Conservation (phyloP, 129 eudicot species). For the Artemisia tridentata region DNA sequence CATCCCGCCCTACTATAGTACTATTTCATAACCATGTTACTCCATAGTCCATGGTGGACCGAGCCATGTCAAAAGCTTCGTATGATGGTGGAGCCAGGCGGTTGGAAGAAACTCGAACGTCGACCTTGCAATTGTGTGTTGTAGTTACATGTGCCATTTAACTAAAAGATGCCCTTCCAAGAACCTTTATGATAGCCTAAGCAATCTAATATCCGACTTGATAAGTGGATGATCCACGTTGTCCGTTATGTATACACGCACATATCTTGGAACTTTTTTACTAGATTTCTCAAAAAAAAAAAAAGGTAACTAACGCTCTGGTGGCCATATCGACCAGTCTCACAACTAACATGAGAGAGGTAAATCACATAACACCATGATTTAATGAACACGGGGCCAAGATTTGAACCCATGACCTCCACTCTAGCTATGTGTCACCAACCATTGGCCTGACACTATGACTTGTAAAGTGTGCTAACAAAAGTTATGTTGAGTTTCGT, state of each 20-base stretch:
- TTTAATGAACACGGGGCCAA: too few species aligned
- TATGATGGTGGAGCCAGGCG: constrained; percentile 1
- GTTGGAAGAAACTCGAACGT: constrained; percentile 7
- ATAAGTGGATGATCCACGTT: neutral
- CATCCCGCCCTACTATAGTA: constrained; percentile 24
- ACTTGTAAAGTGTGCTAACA: constrained; percentile 18
- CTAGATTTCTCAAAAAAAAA: too few species aligned
- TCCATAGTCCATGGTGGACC: constrained; percentile 24
- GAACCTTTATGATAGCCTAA: too few species aligned
- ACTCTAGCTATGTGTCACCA: too few species aligned
- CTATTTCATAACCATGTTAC: constrained; percentile 26
- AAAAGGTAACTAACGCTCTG: too few species aligned
- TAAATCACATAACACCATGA: too few species aligned
- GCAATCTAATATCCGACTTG: too few species aligned
- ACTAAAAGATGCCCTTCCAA: too few species aligned
- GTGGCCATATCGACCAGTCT: too few species aligned
- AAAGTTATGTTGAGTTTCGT: neutral
- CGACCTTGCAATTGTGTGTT: neutral
- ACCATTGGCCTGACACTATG: neutral
- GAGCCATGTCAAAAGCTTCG: constrained; percentile 11
- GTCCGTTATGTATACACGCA: neutral
- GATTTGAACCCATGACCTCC: too few species aligned
- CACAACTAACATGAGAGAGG: too few species aligned
- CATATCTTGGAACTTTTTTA: neutral
- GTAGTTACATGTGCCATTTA: neutral